phyloP scores from a whole-genome alignment of 768 basidiomycete species.

The Sarcomyxa edulis region DNA sequence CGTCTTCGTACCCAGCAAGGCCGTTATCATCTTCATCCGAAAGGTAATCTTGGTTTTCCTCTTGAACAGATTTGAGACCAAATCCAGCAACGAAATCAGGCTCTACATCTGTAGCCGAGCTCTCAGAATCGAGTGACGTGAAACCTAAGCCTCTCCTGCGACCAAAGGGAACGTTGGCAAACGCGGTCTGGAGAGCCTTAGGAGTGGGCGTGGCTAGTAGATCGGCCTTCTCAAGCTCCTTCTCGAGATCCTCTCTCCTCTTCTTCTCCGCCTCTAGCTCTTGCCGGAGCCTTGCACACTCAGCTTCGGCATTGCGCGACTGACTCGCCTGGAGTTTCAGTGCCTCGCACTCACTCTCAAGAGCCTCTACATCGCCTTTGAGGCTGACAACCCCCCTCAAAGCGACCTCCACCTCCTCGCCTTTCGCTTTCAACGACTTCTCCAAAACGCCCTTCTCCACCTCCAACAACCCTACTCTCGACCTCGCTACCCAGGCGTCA shows the following conservation, averaged over 20 bases:
- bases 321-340: conserved; percentile 10
- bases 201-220: conserved; percentile 43
- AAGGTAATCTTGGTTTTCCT: conserved; percentile 29
- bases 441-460: conserved; percentile 59
- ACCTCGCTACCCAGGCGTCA: conserved; percentile 82
- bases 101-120: conserved; percentile 69
- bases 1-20: conserved; percentile 66
- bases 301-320: conserved; percentile 4
- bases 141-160: conserved; percentile 45
- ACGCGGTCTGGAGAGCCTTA: conserved; percentile 22
- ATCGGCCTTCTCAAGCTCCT: conserved; percentile 38
- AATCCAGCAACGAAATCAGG: conserved; percentile 38
- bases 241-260: conserved; percentile 44
- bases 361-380: conserved; percentile 1
- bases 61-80: conserved; percentile 49
- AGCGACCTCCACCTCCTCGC: conserved; percentile 13
- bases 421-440: conserved; percentile 28
- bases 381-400: background rate
- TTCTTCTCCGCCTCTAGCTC: conserved; percentile 33
- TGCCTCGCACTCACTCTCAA: conserved; percentile 27
- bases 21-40: conserved; percentile 54
- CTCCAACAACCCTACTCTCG: conserved; percentile 59
- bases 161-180: conserved; percentile 13
- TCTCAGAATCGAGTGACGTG: conserved; percentile 59
- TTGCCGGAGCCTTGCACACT: conserved; percentile 12